Conservation (phyloP, 768 basidiomycete species). For the Lyophyllum decastes region DNA sequence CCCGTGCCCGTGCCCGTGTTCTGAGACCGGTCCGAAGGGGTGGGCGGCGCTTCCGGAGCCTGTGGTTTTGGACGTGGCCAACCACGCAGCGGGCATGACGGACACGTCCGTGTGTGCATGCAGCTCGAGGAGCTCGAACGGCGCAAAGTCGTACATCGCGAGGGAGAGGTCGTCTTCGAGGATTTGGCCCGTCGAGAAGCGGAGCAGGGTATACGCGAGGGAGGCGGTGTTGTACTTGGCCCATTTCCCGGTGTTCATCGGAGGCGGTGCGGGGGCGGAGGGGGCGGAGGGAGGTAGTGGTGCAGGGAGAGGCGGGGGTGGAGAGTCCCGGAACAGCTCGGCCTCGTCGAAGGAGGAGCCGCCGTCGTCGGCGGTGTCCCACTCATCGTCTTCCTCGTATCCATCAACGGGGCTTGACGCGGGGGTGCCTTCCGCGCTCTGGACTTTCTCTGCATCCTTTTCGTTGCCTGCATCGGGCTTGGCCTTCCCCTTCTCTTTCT, state of each 20-base stretch:
- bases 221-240: slow-evolving; percentile 10
- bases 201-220: slow-evolving; percentile 48
- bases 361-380: slow-evolving; percentile 22
- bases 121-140: slow-evolving; percentile 71
- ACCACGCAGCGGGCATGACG: not conserved
- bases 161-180: slow-evolving; percentile 65
- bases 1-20: not conserved
- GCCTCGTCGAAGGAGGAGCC: slow-evolving; percentile 10
- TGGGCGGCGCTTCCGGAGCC: not conserved
- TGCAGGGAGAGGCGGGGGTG: not conserved
- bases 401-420: slow-evolving; percentile 6
- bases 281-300: slow-evolving; percentile 1
- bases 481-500: not conserved
- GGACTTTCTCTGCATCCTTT: not conserved
- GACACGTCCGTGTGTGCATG: slow-evolving; percentile 34
- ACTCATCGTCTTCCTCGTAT: slow-evolving; percentile 36
- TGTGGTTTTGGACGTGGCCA: not conserved
- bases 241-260: slow-evolving; percentile 3
- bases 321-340: not conserved
- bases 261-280: not conserved
- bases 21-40: not conserved
- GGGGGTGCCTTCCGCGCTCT: not conserved
- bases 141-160: slow-evolving; percentile 58
- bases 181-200: slow-evolving; percentile 69
- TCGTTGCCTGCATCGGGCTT: not conserved